phyloP scores from a whole-genome alignment of 768 basidiomycete genomes.

The Serpula lacrymans region DNA sequence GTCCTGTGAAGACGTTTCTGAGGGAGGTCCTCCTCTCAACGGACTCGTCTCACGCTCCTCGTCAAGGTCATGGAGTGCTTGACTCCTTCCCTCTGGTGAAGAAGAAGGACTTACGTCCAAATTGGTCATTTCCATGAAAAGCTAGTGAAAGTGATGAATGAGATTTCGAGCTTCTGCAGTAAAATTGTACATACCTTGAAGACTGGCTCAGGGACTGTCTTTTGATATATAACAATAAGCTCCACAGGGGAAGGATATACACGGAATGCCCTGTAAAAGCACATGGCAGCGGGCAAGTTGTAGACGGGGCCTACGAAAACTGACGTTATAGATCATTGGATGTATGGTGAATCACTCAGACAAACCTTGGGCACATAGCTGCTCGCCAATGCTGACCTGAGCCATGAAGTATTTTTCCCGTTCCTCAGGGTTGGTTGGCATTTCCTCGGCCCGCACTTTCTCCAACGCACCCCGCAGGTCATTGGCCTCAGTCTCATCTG shows the following conservation, averaged over 20 bases:
- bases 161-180: not conserved
- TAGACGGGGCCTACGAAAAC: slow-evolving; percentile 62
- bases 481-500: slow-evolving; percentile 38
- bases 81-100: slow-evolving; percentile 29
- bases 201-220: slow-evolving; percentile 76
- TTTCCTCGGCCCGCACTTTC: slow-evolving; percentile 63
- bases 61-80: slow-evolving; percentile 34
- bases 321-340: not conserved
- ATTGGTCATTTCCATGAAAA: slow-evolving; percentile 82
- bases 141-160: slow-evolving; percentile 28
- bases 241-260: slow-evolving; percentile 96
- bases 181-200: slow-evolving; percentile 57
- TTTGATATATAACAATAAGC: slow-evolving; percentile 92
- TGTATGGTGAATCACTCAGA: not conserved
- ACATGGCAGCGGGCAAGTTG: slow-evolving; percentile 76
- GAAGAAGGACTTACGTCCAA: slow-evolving; percentile 79
- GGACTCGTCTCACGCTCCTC: slow-evolving; percentile 58
- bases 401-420: slow-evolving; percentile 91
- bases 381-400: slow-evolving; percentile 86
- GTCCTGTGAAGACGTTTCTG: slow-evolving; percentile 85
- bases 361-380: slow-evolving; percentile 69
- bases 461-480: slow-evolving; percentile 64
- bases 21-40: slow-evolving; percentile 65
- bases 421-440: slow-evolving; percentile 66
- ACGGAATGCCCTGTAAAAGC: slow-evolving; percentile 90